phyloP scores from a whole-genome alignment of 257 asterid genomes.

The Fraxinus anomala region DNA sequence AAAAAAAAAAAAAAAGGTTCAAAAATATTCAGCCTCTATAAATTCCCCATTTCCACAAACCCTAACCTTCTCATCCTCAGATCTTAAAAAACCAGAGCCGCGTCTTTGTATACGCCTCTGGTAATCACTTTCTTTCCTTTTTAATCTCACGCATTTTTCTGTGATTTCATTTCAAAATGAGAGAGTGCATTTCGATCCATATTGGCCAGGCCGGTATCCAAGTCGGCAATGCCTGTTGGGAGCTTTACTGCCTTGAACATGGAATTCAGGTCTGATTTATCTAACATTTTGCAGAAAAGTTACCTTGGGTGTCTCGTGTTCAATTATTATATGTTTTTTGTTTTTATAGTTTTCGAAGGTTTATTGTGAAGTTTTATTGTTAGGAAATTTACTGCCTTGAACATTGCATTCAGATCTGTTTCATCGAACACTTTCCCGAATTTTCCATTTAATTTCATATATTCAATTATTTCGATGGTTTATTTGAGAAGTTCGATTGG shows the following conservation, averaged over 20 bases:
- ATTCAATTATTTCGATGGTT: background rate
- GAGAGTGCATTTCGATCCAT: slow-evolving; percentile 73
- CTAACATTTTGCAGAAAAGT: background rate
- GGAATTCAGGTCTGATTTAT: slow-evolving; percentile 52
- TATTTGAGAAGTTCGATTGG: background rate
- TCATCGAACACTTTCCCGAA: background rate
- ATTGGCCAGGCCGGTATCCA: slow-evolving; percentile 73
- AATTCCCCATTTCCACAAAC: slow-evolving; percentile 26
- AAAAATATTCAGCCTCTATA: background rate
- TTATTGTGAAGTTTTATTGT: background rate
- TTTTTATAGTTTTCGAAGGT: background rate
- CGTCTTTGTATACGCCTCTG: slow-evolving; percentile 60
- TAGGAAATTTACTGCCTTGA: background rate
- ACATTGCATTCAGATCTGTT: background rate
- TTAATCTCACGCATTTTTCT: background rate
- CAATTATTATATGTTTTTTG: background rate
- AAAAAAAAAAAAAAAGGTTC: background rate
- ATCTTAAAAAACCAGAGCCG: slow-evolving; percentile 30
- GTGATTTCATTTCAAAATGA: slow-evolving; percentile 38
- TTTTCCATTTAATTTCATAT: too few species aligned
- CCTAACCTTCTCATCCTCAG: slow-evolving; percentile 2
- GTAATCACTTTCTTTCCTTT: background rate
- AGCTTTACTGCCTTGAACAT: slow-evolving; percentile 73
- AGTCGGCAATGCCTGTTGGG: slow-evolving; percentile 74
- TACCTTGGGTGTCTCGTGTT: background rate